phyloP scores from a whole-genome alignment of 257 asterid species.

The Gynochthodes officinalis region DNA sequence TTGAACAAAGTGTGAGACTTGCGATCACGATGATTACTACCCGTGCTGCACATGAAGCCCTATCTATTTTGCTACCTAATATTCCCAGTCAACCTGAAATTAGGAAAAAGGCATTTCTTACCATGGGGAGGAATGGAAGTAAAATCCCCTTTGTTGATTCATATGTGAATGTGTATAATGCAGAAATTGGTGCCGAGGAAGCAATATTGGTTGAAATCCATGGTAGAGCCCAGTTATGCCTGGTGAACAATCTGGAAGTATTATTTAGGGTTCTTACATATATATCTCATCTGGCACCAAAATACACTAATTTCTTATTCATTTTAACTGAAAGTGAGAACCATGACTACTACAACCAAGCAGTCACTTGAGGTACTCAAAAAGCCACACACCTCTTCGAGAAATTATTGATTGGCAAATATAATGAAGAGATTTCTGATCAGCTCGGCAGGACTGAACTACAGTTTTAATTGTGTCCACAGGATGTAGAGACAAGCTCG shows the following conservation, averaged over 20 bases:
- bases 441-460: slow-evolving; percentile 66
- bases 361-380: background rate
- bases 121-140: slow-evolving; percentile 80
- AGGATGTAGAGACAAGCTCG: slow-evolving; percentile 90
- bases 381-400: slow-evolving; percentile 61
- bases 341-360: background rate
- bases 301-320: background rate
- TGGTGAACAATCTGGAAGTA: slow-evolving; percentile 30
- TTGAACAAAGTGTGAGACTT: slow-evolving; percentile 2
- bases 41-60: background rate
- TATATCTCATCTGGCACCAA: background rate
- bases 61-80: too few relatives aligned
- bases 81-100: background rate
- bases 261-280: slow-evolving; percentile 19
- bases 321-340: background rate
- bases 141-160: slow-evolving; percentile 76
- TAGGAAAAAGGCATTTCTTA: slow-evolving; percentile 16
- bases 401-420: slow-evolving; percentile 66
- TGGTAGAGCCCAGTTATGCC: slow-evolving; percentile 85
- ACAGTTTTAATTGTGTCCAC: slow-evolving; percentile 91
- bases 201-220: slow-evolving; percentile 85
- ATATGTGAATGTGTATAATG: slow-evolving; percentile 85
- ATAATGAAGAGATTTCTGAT: slow-evolving; percentile 56
- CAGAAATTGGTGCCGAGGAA: slow-evolving; percentile 93
- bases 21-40: background rate